Evolutionary conservation across 768 basidiomycete species (phyloP), one percentile per base, ranked within the genome.

Genomic region (Thelephora ganbajun): DNA sequence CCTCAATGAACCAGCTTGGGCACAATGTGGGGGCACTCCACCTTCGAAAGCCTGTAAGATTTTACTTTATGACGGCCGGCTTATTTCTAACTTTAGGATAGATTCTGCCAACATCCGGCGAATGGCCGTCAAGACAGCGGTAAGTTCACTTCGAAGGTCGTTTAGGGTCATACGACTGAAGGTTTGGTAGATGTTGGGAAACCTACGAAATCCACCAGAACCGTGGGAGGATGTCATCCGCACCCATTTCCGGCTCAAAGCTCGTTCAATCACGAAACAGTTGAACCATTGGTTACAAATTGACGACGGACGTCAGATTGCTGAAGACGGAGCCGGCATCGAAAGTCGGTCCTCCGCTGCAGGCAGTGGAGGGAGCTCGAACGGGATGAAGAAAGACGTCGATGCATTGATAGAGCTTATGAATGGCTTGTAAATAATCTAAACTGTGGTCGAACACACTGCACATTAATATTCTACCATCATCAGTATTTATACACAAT

Each of bases 71-170:
- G 18, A 13, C 19, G 16, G 9, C 5, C 43, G 0, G 46, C 16
- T 30, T 34, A 22, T 7, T 14, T 14, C 18, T 14, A 6, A 9
- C 14, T 18, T 35, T 45, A 35, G 16, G 30, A 11, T 54, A 91
- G 88, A 92, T 63, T 92, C 89, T 33, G 85, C 88, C 39, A 97
- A 96, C 61, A 77, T 96, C 33, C 78, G 93, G 22, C 71, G 93
- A 14, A 96, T 96, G 93, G 85, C 86, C 6, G 80, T 93, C 33
- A 79, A 74, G 58, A 89, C 87, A 35, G 91, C 92, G 48, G 87
- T 88, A 63, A 54, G 76, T 54, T 44, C 19, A 20, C 18, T 45
- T 50, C 16, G 35, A 14, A 53, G 6, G 16, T 16, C 16, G 23
- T 47, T 1, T 46, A 14, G 9, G 45, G 34, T 14, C 39, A 14